Percentiles rank a stretch among this genome's conserved stretches.
phyloP scores from a whole-genome alignment of 1,139 yeast genomes.

The Candida labiduridarum region DNA sequence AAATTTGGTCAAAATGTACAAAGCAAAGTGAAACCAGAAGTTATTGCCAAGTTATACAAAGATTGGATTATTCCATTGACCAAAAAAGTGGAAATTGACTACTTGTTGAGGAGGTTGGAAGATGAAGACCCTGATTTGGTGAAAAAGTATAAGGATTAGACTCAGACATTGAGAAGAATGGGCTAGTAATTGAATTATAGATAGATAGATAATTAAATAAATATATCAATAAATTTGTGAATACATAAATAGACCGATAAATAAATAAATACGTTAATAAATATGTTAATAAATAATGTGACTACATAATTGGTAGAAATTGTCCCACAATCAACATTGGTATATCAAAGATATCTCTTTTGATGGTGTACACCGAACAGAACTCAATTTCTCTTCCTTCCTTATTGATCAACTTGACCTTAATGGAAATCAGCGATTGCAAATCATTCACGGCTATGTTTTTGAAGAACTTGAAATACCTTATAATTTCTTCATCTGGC shows the following conservation, averaged over 20 bases:
- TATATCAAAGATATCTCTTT: constrained; percentile 85
- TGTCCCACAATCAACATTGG: constrained; percentile 61
- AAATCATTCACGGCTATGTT: constrained; percentile 54
- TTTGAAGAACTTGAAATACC: constrained; percentile 47
- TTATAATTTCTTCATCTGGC: constrained; percentile 51
- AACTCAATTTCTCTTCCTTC: constrained; percentile 44
- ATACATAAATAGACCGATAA: neutral
- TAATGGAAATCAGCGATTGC: constrained; percentile 32
- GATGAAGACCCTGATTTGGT: constrained; percentile 37
- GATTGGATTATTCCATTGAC: constrained; percentile 92
- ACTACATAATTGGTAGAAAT: constrained; percentile 38
- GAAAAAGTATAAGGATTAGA: constrained; percentile 11
- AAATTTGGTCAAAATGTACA: constrained; percentile 68
- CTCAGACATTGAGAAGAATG: neutral
- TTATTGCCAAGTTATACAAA: constrained; percentile 79
- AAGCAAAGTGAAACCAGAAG: constrained; percentile 79
- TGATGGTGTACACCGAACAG: constrained; percentile 66
- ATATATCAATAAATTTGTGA: constrained; percentile 1
- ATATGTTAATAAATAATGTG: constrained; percentile 4
- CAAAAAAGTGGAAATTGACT: constrained; percentile 92
- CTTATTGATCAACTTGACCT: constrained; percentile 13
- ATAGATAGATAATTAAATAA: neutral
- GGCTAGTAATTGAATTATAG: neutral
- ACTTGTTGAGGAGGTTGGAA: constrained; percentile 79
- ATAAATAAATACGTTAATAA: constrained; percentile 6